These are phyloP conservation scores for Botrytis elliptica DNA, from an alignment of 2,329 filamentous ascomycete species.

Conservation along the genomic window DNA sequence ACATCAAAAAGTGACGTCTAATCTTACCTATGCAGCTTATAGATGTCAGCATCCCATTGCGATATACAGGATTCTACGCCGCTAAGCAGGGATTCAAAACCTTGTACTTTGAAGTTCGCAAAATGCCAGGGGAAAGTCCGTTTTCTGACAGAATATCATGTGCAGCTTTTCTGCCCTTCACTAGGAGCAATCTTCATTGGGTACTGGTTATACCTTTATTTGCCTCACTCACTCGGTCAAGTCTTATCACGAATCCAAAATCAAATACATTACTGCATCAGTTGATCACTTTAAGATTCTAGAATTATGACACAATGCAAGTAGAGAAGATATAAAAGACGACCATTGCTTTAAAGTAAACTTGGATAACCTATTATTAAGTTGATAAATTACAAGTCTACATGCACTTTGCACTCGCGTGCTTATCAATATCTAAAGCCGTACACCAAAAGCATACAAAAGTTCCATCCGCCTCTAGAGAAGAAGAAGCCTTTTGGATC, in stretches of 20 bases:
- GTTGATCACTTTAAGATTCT: not conserved
- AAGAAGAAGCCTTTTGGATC: not conserved
- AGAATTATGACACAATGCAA: not conserved
- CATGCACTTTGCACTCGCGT: not conserved
- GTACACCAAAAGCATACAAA: not conserved
- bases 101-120: not conserved
- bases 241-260: not conserved
- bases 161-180: not conserved
- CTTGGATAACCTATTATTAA: not conserved
- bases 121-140: not conserved
- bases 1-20: not conserved
- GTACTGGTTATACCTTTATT: not conserved
- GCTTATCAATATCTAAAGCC: not conserved
- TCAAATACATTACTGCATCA: not conserved
- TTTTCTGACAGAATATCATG: not conserved
- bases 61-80: not conserved
- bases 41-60: not conserved
- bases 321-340: not conserved
- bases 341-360: not conserved
- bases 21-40: not conserved
- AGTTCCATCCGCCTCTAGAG: not conserved
- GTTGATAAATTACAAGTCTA: not conserved
- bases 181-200: not conserved
- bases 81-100: not conserved
- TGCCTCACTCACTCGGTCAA: not conserved